phyloP scores from a whole-genome alignment of 225 moss, liverwort and hornwort genomes.

The Marchantia polymorpha region DNA sequence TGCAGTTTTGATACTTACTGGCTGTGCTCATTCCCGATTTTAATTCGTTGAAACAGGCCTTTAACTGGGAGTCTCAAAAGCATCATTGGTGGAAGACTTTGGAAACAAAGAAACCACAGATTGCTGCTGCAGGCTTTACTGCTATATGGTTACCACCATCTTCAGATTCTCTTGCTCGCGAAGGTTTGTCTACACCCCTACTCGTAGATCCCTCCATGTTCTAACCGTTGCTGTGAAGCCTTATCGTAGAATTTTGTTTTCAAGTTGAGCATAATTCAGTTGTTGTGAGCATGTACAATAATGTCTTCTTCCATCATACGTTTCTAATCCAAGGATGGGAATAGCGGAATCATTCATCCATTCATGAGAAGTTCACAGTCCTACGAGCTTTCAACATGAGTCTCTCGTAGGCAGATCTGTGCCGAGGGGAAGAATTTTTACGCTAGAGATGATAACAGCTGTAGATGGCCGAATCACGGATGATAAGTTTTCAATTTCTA shows the following conservation, averaged over 20 bases:
- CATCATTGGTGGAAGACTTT: conserved; percentile 79
- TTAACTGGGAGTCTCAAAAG: conserved; percentile 93
- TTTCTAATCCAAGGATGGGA: too few relatives aligned
- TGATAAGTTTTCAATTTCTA: too few relatives aligned
- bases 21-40: not conserved
- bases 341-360: too few relatives aligned
- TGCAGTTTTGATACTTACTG: not conserved
- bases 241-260: not conserved
- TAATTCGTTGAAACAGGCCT: conserved; percentile 48
- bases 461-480: too few relatives aligned
- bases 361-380: too few relatives aligned
- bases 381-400: too few relatives aligned
- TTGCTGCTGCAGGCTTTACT: conserved; percentile 84
- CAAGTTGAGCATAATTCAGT: too few relatives aligned
- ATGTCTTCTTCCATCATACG: too few relatives aligned
- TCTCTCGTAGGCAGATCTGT: too few relatives aligned
- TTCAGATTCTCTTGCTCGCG: conserved; percentile 75
- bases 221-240: not conserved
- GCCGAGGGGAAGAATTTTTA: too few relatives aligned
- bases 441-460: too few relatives aligned
- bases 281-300: too few relatives aligned
- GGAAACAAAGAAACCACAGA: conserved; percentile 55
- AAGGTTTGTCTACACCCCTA: conserved; percentile 49
- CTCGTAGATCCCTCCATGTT: not conserved
- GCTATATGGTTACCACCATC: conserved; percentile 92